Base-by-base conservation (phyloP, 2,329 filamentous ascomycete species). In the Phaeosphaeriaceae sp. region DNA sequence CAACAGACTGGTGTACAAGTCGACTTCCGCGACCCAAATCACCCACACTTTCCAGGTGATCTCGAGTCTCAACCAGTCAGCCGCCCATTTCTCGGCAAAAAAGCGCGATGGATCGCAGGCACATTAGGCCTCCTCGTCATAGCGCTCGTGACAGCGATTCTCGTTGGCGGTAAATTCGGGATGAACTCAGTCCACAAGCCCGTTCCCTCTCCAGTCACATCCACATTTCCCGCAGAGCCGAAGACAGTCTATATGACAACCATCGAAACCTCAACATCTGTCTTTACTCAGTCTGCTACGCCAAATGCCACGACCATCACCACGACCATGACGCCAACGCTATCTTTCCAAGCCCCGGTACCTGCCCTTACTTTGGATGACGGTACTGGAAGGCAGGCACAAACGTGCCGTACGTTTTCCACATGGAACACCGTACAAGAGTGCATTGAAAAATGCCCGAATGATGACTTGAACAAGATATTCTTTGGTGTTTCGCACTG, bases 21-120 rank as follows among this genome's bases (percentile, higher is more conserved):
- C 1, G 58, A 60, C 13, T 28, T 48, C 48, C 23, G 43, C 30
- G 55, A 60, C 7, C 30, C 51, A 0, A 60, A 60, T 43, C 47
- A 60, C 32, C 54, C 51, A 1, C 48, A 60, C n/a, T 60, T 57
- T 3, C 51, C 51, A 1, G 42, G 30, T 3, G 51, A 60, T 43
- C 3, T 53, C 0, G 51, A 58, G 40, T 22, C 52, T 1, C 55
- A 55, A 19, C 42, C 52, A 24, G 11, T 24, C 2, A 40, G 3
- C 15, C 43, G 30, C 13, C n/a, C 11, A 9, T 32, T 30, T n/a
- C 24, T 47, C n/a, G 43, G 21, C 30, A 54, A 49, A 13, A 54
- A 54, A 19, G 19, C 22, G 15, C 8, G 26, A 8, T 49, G 44
- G 52, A 40, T 49, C 17, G 21, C 24, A 24, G 52, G 11, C 6